Evolutionary conservation across 139 green algal genomes (phyloP).

Genomic region (Zygnema circumcarinatum): DNA sequence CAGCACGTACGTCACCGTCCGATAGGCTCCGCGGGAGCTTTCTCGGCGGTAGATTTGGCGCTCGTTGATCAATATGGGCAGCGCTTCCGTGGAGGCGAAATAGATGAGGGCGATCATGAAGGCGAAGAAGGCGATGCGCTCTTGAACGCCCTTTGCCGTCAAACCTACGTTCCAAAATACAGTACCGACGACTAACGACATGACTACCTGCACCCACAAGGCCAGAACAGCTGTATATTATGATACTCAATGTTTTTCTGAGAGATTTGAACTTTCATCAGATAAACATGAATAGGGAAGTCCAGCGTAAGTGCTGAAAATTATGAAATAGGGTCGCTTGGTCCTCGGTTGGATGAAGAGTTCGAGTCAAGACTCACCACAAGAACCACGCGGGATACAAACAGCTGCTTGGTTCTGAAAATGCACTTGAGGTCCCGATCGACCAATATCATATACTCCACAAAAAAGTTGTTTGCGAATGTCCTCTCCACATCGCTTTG

Average conservation of each 20-base stretch:
- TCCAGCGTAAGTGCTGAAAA: too few species aligned
- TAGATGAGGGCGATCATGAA: conserved; percentile 61
- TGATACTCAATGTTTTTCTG: too few species aligned
- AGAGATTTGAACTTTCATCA: too few species aligned
- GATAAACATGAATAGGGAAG: too few species aligned
- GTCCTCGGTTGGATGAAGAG: too few species aligned
- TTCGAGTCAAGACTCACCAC: conserved; percentile 34
- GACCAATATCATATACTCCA: conserved; percentile 49
- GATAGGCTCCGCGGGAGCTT: conserved; percentile 61
- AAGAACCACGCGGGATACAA: conserved; percentile 52
- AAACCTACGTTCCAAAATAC: conserved; percentile 49
- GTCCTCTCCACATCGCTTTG: neutral
- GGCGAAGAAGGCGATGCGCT: conserved; percentile 55
- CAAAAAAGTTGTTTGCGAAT: conserved; percentile 38
- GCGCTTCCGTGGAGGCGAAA: conserved; percentile 64
- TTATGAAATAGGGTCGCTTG: too few species aligned
- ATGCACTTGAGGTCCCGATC: conserved; percentile 61
- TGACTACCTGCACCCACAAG: conserved; percentile 35
- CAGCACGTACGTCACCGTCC: conserved; percentile 59
- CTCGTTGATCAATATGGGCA: conserved; percentile 61
- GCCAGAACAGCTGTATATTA: too few species aligned
- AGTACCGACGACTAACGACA: conserved; percentile 41
- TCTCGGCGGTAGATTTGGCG: conserved; percentile 61
- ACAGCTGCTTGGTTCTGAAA: conserved; percentile 59
- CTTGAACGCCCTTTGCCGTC: conserved; percentile 41